Percentiles rank a stretch among this genome's conserved stretches.
phyloP scores from a whole-genome alignment of 208 protist species.

The Trypanosoma platydactyli region DNA sequence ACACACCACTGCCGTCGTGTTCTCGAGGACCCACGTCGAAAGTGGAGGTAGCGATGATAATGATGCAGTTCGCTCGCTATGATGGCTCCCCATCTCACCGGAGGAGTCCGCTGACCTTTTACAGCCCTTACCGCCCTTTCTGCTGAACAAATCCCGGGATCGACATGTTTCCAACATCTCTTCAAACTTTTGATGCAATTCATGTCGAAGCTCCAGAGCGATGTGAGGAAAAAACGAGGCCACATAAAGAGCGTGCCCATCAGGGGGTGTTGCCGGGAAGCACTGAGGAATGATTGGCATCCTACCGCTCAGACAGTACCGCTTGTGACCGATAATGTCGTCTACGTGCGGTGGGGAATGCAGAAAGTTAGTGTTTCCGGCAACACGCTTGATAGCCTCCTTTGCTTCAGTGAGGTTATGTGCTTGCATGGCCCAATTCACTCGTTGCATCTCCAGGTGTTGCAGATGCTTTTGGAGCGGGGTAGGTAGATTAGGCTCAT shows the following conservation, averaged over 20 bases:
- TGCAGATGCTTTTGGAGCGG: constrained; percentile 39
- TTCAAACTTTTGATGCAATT: constrained; percentile 45
- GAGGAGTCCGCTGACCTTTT: neutral
- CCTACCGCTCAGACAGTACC: constrained; percentile 43
- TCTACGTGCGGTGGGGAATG: constrained; percentile 30
- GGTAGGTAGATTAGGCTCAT: neutral
- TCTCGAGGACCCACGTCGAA: constrained; percentile 22
- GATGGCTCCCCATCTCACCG: neutral
- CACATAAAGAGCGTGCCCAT: constrained; percentile 36
- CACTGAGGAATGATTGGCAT: constrained; percentile 65
- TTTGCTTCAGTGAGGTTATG: constrained; percentile 31
- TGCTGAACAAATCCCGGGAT: neutral
- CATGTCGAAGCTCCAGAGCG: constrained; percentile 73
- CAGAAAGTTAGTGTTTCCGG: constrained; percentile 44
- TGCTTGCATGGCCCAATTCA: constrained; percentile 36
- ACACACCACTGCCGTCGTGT: constrained; percentile 9
- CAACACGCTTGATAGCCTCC: constrained; percentile 38
- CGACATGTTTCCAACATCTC: constrained; percentile 29
- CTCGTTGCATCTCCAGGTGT: constrained; percentile 35
- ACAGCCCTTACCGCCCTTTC: neutral
- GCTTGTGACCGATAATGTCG: constrained; percentile 66
- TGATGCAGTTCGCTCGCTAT: too few species aligned
- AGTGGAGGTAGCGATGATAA: neutral
- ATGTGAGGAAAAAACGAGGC: constrained; percentile 73
- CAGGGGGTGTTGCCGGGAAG: constrained; percentile 28